A percentile compares a stretch with the other conserved stretches of the same genome.
Evolutionary conservation across 148 eudicot species (phyloP).

Genomic region (Talinum fruticosum): DNA sequence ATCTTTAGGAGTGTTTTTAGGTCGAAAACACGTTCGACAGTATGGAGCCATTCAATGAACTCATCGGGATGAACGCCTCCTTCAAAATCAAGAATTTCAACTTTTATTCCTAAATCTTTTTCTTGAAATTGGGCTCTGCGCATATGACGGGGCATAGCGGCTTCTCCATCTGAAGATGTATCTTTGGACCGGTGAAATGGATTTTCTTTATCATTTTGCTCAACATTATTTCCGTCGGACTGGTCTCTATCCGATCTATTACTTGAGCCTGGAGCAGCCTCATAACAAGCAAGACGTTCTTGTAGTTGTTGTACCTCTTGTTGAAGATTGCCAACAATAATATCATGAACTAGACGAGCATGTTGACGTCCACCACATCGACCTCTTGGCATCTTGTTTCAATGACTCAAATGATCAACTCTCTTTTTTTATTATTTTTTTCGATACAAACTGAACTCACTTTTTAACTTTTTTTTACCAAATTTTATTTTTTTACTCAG

Average conservation of each 20-base stretch:
- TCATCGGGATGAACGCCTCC: background rate
- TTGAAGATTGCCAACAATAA: background rate
- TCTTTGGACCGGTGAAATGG: background rate
- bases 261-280: background rate
- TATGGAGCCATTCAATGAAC: background rate
- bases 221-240: background rate
- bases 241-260: background rate
- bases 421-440: too few species aligned
- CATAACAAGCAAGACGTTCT: background rate
- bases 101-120: background rate
- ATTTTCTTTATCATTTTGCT: background rate
- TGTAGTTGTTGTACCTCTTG: background rate
- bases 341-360: background rate
- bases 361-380: background rate
- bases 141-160: background rate
- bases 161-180: background rate
- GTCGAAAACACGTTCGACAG: background rate
- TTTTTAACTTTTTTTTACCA: too few species aligned
- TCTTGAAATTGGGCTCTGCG: background rate
- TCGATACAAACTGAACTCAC: too few species aligned
- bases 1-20: background rate
- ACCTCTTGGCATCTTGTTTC: background rate
- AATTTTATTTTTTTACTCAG: too few species aligned
- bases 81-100: background rate
- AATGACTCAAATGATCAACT: too few species aligned